Conservation (phyloP, 148 eudicot genomes). For the Vaccinium darrowii region DNA sequence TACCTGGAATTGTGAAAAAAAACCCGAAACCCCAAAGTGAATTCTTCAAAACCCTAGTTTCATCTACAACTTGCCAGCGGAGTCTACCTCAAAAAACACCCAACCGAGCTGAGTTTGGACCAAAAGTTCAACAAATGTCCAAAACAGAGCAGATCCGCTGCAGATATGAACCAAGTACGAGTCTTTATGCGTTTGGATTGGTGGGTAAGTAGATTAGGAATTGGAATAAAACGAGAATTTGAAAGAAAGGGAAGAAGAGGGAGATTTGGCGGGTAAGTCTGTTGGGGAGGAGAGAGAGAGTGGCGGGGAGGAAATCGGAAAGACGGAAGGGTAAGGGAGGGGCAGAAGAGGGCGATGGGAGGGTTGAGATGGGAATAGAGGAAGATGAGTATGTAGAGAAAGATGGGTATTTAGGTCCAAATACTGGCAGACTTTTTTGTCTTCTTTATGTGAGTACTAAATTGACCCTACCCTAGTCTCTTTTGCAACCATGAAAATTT, state of each 20-base stretch:
- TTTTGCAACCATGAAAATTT: not conserved
- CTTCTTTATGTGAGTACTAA: constrained; percentile 33
- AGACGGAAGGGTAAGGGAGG: constrained; percentile 26
- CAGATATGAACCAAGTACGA: not conserved
- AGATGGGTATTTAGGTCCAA: constrained; percentile 44
- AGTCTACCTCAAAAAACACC: not conserved
- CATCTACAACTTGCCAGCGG: not conserved
- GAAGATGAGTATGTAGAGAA: constrained; percentile 27
- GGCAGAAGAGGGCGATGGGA: constrained; percentile 18
- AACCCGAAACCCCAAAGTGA: not conserved
- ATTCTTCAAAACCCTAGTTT: not conserved
- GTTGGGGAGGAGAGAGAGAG: constrained; percentile 17
- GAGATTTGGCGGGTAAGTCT: constrained; percentile 55
- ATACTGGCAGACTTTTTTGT: not conserved
- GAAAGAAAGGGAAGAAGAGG: constrained; percentile 30
- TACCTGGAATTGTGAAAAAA: constrained; percentile 7
- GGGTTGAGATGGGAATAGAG: constrained; percentile 55
- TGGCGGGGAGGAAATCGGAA: constrained; percentile 10
- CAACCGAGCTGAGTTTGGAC: not conserved
- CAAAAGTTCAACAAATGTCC: not conserved
- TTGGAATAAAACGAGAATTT: constrained; percentile 28
- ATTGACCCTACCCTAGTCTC: constrained; percentile 30
- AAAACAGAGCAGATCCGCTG: constrained; percentile 4
- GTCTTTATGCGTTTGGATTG: not conserved
- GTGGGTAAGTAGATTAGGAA: not conserved